Conservation (phyloP, 2,329 filamentous ascomycete species). For the Phyllosticta citriasiana region DNA sequence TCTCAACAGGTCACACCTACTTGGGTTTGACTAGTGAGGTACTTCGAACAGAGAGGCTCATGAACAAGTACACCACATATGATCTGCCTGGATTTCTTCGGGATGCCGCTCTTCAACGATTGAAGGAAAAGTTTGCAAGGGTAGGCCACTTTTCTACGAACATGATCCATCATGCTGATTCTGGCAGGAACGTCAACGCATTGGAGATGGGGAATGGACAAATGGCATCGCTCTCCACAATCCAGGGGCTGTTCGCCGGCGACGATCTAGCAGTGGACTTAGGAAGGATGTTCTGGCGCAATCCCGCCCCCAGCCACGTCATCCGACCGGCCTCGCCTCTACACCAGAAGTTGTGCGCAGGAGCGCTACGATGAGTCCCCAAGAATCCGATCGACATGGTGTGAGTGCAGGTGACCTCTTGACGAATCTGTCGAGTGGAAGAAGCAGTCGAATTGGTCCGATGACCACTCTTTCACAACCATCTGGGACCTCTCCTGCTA, state of each 20-base stretch:
- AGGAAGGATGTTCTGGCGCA: conserved; percentile 63
- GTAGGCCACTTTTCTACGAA: not conserved
- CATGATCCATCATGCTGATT: not conserved
- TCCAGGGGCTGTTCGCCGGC: conserved; percentile 52
- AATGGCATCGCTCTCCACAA: conserved; percentile 97
- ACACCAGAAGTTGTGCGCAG: not conserved
- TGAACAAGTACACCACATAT: conserved; percentile 85
- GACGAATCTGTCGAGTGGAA: conserved; percentile 57
- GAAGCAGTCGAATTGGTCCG: conserved; percentile 28
- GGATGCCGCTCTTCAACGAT: conserved; percentile 66
- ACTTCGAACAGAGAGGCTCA: conserved; percentile 80
- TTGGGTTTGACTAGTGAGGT: conserved; percentile 88
- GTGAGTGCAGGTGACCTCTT: conserved; percentile 56
- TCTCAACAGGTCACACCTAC: conserved; percentile 90
- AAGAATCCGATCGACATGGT: conserved; percentile 21
- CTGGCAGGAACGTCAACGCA: conserved; percentile 60
- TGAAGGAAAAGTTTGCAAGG: conserved; percentile 86
- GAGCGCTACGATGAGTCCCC: conserved; percentile 15
- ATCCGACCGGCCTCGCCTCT: conserved; percentile 15
- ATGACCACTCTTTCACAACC: conserved; percentile 38
- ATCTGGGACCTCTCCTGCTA: conserved; percentile 28
- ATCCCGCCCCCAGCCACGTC: conserved; percentile 27
- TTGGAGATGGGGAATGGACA: conserved; percentile 67
- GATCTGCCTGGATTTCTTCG: conserved; percentile 86
- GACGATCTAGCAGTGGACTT: conserved; percentile 63